phyloP scores from a whole-genome alignment of 176 grass and related monocot genomes.

The maize (Zea mays) region DNA sequence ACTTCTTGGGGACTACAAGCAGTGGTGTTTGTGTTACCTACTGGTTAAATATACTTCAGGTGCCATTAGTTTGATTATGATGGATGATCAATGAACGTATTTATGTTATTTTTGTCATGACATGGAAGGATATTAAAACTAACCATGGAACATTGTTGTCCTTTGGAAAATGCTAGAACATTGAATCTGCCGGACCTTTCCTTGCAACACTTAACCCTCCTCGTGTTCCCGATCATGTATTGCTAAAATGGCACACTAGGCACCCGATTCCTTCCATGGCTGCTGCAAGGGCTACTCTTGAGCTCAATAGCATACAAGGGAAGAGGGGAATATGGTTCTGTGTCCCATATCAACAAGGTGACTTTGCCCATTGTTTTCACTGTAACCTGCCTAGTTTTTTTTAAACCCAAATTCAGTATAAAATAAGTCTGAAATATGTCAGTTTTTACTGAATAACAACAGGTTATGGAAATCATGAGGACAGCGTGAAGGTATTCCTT shows the following conservation, averaged over 20 bases:
- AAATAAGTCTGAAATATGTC: neutral
- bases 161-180: slow-evolving; percentile 44
- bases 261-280: slow-evolving; percentile 78
- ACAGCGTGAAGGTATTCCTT: slow-evolving; percentile 53
- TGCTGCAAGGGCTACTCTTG: slow-evolving; percentile 59
- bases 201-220: slow-evolving; percentile 80
- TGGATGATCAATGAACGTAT: neutral
- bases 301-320: slow-evolving; percentile 70
- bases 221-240: slow-evolving; percentile 45
- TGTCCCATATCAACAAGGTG: slow-evolving; percentile 76
- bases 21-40: slow-evolving; percentile 72
- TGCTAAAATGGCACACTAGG: slow-evolving; percentile 74
- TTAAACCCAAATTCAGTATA: neutral
- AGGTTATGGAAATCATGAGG: slow-evolving; percentile 81
- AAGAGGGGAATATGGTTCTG: slow-evolving; percentile 82
- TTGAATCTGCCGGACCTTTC: slow-evolving; percentile 50
- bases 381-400: neutral
- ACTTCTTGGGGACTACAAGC: slow-evolving; percentile 68
- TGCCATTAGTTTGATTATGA: slow-evolving; percentile 1
- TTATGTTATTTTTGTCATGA: neutral
- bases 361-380: neutral
- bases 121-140: neutral
- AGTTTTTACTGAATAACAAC: slow-evolving; percentile 29
- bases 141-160: neutral
- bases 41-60: slow-evolving; percentile 90